A percentile compares a stretch with the other conserved stretches of the same genome.
These are phyloP conservation scores for Mycena kentingensis DNA, from an alignment of 768 basidiomycete species.

Conservation along the genomic window DNA sequence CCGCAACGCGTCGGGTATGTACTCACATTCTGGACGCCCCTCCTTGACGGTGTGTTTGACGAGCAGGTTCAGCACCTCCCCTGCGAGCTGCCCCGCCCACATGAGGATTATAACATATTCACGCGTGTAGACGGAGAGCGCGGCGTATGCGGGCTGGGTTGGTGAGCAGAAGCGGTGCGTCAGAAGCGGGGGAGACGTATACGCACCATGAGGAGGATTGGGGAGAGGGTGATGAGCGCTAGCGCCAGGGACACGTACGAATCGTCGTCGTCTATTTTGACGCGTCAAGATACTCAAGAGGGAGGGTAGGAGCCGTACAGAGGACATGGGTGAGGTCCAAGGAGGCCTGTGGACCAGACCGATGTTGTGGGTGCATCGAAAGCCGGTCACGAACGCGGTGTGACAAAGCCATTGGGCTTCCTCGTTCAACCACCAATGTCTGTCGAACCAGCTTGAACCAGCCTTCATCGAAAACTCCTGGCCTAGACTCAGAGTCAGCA, in stretches of 20 bases:
- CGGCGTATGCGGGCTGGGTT: slow-evolving; percentile 74
- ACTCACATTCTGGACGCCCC: slow-evolving; percentile 66
- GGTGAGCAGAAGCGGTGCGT: slow-evolving; percentile 2
- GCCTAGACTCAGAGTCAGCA: too few relatives aligned
- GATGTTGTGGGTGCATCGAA: too few relatives aligned
- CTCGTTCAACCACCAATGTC: too few relatives aligned
- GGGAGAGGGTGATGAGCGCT: slow-evolving; percentile 67
- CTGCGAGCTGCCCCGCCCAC: slow-evolving; percentile 79
- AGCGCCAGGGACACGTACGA: slow-evolving; percentile 58
- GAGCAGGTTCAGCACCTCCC: slow-evolving; percentile 69
- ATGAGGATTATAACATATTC: slow-evolving; percentile 80
- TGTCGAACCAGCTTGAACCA: too few relatives aligned
- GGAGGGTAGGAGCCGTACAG: slow-evolving; percentile 38
- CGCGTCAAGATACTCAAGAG: slow-evolving; percentile 4
- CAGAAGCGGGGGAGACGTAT: not conserved
- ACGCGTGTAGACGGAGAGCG: slow-evolving; percentile 70
- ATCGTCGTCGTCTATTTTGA: slow-evolving; percentile 56
- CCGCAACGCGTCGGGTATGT: not conserved
- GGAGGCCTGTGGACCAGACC: slow-evolving; percentile 44
- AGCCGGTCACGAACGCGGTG: too few relatives aligned
- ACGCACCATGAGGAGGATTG: slow-evolving; percentile 71
- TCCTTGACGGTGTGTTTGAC: slow-evolving; percentile 70
- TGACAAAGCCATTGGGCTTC: too few relatives aligned
- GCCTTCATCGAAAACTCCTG: too few relatives aligned
- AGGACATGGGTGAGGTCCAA: slow-evolving; percentile 70